A percentile compares a stretch with the other conserved stretches of the same genome.
Conservation (phyloP, 2,329 filamentous ascomycete genomes). For the Torrubiellomyces zombiae region DNA sequence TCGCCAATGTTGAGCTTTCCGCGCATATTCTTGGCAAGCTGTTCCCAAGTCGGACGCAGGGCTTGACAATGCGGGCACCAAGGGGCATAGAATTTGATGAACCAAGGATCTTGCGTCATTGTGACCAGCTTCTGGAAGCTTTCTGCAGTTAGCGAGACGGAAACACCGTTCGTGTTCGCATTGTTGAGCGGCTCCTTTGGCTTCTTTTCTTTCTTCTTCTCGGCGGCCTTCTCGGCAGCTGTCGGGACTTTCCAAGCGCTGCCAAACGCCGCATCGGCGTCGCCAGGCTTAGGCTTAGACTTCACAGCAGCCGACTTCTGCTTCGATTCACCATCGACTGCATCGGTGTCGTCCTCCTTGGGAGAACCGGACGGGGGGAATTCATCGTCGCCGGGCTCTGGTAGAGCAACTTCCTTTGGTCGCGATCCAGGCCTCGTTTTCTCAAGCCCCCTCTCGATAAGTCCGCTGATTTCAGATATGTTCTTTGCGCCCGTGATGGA, state of each 20-base stretch:
- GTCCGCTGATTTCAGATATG: conserved; percentile 47
- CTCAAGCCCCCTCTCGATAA: conserved; percentile 65
- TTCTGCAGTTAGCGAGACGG: conserved; percentile 62
- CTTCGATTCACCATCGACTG: conserved; percentile 5
- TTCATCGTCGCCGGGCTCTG: conserved; percentile 48
- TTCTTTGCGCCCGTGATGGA: conserved; percentile 49
- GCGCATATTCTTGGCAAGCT: conserved; percentile 82
- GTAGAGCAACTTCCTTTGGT: conserved; percentile 49
- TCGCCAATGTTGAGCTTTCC: conserved; percentile 82
- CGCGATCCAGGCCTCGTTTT: conserved; percentile 66
- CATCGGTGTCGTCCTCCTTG: conserved; percentile 9
- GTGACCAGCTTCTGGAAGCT: conserved; percentile 77
- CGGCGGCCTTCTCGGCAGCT: conserved; percentile 13
- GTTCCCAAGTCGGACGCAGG: conserved; percentile 77
- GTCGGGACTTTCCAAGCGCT: conserved; percentile 14
- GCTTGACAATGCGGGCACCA: conserved; percentile 96
- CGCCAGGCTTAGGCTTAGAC: conserved; percentile 12
- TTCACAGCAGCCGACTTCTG: conserved; percentile 13
- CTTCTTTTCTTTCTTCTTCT: conserved; percentile 17
- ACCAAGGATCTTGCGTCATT: conserved; percentile 82
- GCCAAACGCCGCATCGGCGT: conserved; percentile 10
- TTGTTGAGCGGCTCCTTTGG: conserved; percentile 32
- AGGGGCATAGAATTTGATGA: conserved; percentile 96
- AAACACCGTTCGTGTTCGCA: conserved; percentile 62
- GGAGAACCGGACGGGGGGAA: conserved; percentile 14